A percentile compares a stretch with the other conserved stretches of the same genome.
These are phyloP conservation scores for Entomortierella chlamydospora DNA, from an alignment of 192 early-diverging fungal species.

Conservation along the genomic window DNA sequence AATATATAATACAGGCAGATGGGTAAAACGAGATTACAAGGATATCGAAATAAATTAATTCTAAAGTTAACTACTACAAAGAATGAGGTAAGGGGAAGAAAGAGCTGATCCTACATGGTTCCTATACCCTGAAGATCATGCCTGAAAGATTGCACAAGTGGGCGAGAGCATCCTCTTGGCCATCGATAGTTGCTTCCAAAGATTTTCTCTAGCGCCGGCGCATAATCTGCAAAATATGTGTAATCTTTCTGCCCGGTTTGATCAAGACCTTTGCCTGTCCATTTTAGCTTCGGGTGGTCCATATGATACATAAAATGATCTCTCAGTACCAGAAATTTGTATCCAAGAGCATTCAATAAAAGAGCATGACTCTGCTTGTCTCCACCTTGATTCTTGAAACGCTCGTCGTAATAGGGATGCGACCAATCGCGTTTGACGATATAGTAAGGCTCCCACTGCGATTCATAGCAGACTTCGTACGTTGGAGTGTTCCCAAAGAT, in stretches of 20 bases:
- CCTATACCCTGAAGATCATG: constrained; percentile 52
- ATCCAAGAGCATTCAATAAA: constrained; percentile 60
- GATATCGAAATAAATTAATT: no score
- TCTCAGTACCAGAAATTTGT: constrained; percentile 55
- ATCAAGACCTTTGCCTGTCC: constrained; percentile 62
- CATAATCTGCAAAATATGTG: constrained; percentile 61
- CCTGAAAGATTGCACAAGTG: constrained; percentile 57
- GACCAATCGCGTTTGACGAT: constrained; percentile 42
- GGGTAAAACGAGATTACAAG: constrained; percentile 2
- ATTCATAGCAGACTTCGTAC: constrained; percentile 68
- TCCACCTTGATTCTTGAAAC: constrained; percentile 67
- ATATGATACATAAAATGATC: constrained; percentile 64
- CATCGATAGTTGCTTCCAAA: constrained; percentile 60
- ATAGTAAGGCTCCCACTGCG: constrained; percentile 71
- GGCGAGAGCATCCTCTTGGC: constrained; percentile 62
- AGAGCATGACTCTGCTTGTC: constrained; percentile 68
- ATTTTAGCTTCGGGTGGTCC: constrained; percentile 60
- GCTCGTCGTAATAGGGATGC: constrained; percentile 63
- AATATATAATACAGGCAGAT: no score
- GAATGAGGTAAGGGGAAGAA: no score
- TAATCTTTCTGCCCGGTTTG: constrained; percentile 50
- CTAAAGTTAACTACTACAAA: no score
- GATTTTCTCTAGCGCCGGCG: constrained; percentile 53
- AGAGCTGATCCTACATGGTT: constrained; percentile 10
- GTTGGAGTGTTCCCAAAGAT: constrained; percentile 17